Evolutionary conservation across 345 rosid genomes (phyloP).

Genomic region (Ceriops zippeliana): DNA sequence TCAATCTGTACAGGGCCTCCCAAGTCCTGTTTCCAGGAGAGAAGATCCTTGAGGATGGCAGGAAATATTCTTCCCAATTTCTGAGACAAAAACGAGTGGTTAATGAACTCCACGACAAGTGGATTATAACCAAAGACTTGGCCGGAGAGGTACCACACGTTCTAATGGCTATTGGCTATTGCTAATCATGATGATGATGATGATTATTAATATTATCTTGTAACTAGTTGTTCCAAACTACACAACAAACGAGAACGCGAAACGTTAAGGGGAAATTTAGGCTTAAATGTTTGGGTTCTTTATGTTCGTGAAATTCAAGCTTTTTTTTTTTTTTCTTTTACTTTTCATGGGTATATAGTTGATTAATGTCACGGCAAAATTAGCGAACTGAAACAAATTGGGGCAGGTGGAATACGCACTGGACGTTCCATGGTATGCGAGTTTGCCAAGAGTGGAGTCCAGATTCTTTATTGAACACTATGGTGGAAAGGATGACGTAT

Average conservation of each 20-base stretch:
- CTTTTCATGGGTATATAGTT: neutral
- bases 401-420: conserved; percentile 61
- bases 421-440: conserved; percentile 72
- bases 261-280: too few species aligned
- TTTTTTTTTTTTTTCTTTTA: too few species aligned
- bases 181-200: neutral
- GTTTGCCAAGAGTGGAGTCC: conserved; percentile 73
- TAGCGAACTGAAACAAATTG: neutral
- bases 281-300: neutral
- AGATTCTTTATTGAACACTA: conserved; percentile 80
- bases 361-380: neutral
- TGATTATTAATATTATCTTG: too few species aligned
- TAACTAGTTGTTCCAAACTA: too few species aligned
- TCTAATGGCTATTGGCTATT: neutral
- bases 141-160: conserved; percentile 65
- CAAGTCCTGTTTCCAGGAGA: conserved; percentile 63
- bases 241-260: too few species aligned
- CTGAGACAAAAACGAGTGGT: conserved; percentile 46
- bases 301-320: neutral
- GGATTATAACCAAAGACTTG: conserved; percentile 79
- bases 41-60: conserved; percentile 53
- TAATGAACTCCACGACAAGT: conserved; percentile 60
- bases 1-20: conserved; percentile 69
- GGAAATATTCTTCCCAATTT: conserved; percentile 42
- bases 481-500: conserved; percentile 83